A percentile compares a stretch with the other conserved stretches of the same genome.
Conservation (phyloP, 164 flowering plant genomes). For the Aristolochia californica region DNA sequence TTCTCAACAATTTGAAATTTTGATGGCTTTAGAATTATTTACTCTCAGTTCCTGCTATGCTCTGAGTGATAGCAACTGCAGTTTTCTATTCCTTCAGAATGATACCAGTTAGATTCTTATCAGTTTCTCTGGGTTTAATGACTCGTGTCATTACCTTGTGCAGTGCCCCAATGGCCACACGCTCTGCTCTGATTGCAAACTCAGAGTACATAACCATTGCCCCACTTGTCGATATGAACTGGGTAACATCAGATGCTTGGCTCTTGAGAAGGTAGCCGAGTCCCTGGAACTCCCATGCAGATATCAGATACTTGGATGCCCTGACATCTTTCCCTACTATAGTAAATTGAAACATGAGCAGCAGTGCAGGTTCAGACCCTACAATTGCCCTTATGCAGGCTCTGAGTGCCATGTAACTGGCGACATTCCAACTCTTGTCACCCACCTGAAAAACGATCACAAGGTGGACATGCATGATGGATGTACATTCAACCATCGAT, state of each 20-base stretch:
- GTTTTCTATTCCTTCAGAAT: neutral
- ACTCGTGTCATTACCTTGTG: slow-evolving; percentile 1
- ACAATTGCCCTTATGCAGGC: slow-evolving; percentile 70
- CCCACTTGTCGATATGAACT: slow-evolving; percentile 67
- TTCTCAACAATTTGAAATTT: neutral
- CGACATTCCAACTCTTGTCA: slow-evolving; percentile 42
- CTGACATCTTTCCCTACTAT: slow-evolving; percentile 49
- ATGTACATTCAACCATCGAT: slow-evolving; percentile 56
- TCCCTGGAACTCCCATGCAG: slow-evolving; percentile 63
- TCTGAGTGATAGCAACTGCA: neutral
- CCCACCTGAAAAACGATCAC: slow-evolving; percentile 61
- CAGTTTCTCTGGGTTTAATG: neutral
- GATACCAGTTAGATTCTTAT: no score
- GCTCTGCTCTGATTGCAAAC: slow-evolving; percentile 49
- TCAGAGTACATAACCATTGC: slow-evolving; percentile 43
- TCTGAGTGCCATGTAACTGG: slow-evolving; percentile 55
- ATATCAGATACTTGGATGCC: slow-evolving; percentile 44
- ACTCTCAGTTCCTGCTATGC: neutral
- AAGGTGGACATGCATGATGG: slow-evolving; percentile 77
- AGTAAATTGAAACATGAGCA: slow-evolving; percentile 59
- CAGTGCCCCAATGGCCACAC: slow-evolving; percentile 78
- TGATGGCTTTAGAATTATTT: neutral
- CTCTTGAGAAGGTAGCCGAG: slow-evolving; percentile 62
- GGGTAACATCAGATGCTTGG: slow-evolving; percentile 65
- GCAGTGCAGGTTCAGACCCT: slow-evolving; percentile 47